Percentiles rank a stretch among this genome's conserved stretches.
phyloP scores from a whole-genome alignment of 208 protist genomes.

The Leishmania guyanensis region DNA sequence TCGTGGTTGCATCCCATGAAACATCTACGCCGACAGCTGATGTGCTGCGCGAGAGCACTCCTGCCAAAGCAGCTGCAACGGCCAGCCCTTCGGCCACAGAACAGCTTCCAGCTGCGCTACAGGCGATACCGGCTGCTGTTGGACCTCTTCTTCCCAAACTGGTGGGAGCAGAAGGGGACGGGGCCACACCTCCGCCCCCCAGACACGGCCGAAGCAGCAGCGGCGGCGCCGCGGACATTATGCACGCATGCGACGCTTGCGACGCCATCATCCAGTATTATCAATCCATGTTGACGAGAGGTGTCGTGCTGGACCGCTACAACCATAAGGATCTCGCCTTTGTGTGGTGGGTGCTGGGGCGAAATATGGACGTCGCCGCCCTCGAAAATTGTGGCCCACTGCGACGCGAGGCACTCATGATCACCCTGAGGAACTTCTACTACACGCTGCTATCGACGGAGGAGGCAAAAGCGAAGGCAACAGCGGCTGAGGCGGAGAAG shows the following conservation, averaged over 20 bases:
- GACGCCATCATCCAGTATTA: conserved; percentile 71
- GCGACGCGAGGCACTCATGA: conserved; percentile 73
- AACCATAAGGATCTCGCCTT: conserved; percentile 84
- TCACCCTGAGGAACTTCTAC: conserved; percentile 74
- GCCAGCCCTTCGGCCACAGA: neutral
- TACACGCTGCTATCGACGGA: conserved; percentile 57
- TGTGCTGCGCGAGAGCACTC: neutral
- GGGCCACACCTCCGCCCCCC: neutral
- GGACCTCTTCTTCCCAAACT: conserved; percentile 1
- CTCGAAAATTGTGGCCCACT: conserved; percentile 48
- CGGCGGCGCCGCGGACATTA: neutral
- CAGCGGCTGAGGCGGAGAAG: neutral
- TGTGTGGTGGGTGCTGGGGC: conserved; percentile 82
- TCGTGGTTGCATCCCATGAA: neutral
- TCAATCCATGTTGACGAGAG: conserved; percentile 74
- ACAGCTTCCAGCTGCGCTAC: neutral
- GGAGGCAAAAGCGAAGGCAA: conserved; percentile 18
- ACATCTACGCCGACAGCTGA: neutral
- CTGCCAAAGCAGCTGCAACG: neutral
- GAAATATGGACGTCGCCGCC: conserved; percentile 68
- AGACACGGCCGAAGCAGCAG: neutral
- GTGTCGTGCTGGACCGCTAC: conserved; percentile 82
- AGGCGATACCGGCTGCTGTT: conserved; percentile 8
- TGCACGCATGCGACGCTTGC: conserved; percentile 42
- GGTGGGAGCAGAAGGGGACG: neutral